Evolutionary conservation across 495 filamentous ascomycete species (phyloP), one percentile per base, ranked within the genome.

Genomic region (Venustampulla echinocandica): DNA sequence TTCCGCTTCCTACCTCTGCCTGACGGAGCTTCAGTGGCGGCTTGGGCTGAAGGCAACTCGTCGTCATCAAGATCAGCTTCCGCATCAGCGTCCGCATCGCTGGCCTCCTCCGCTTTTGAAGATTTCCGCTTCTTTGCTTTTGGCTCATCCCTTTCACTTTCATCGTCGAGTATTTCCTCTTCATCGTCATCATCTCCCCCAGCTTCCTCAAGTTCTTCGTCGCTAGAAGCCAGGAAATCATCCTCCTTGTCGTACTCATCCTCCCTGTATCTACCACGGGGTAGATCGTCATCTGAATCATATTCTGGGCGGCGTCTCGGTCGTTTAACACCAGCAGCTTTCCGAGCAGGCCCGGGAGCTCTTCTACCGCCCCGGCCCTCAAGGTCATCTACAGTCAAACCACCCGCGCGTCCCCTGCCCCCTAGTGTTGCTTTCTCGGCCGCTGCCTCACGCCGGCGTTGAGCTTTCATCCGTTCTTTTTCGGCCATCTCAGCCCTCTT

Each of bases 241-340:
- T 89, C 84, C 19, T 86, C 82, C 57, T 81, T 76, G 50, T 88
- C 84, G 56, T 89, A 96, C 59, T 90, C 85, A 57, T 96, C 87
- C 52, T 86, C 77, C 17, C 75, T 72, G 14, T 73, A 74, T 19
- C 72, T 68, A 2, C 79, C 77, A 27, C 78, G 75, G 1, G 71
- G 68, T 47, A 81, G 79, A 46, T 76, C 76, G 48, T 79, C 74
- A 20, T 95, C 84, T 1, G 73, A 75, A 53, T 78, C 73, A 28
- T 78, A 76, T 33, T 76, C 73, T 2, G 70, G 44, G 44, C 44
- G 45, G 3, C 50, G 46, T 22, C 38, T 45, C 2, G 46, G 46
- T 14, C 47, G 18, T 21, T 43, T 47, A 63, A 9, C 65, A 62
- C 21, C 69, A 61, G 44, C 63, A 59, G 63, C 67, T 68, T 49